Percentiles rank a stretch among this genome's conserved stretches.
Evolutionary conservation across 495 filamentous ascomycete genomes (phyloP).

Genomic region (Elaphomyces granulatus): DNA sequence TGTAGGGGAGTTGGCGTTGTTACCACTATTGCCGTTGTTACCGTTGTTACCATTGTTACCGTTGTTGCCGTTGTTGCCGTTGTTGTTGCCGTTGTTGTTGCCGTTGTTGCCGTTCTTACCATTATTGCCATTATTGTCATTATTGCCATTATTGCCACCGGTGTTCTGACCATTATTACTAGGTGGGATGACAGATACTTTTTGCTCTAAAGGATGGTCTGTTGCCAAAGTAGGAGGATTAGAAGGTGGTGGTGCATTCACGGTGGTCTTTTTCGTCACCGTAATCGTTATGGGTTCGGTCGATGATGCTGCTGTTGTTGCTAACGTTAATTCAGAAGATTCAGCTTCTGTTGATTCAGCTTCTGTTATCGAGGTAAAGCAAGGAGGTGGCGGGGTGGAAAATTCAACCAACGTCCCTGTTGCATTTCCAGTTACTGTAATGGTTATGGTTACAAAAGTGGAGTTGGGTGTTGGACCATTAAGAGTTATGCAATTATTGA

Average conservation of each 20-base stretch:
- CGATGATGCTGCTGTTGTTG: too few species aligned
- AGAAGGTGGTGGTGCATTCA: background rate
- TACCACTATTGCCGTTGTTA: too few species aligned
- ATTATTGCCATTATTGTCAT: constrained; percentile 3
- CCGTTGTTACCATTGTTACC: too few species aligned
- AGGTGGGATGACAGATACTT: too few species aligned
- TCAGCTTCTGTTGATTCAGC: background rate
- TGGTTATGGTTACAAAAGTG: background rate
- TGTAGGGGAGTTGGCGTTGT: too few species aligned
- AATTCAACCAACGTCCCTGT: background rate
- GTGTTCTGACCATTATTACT: too few species aligned
- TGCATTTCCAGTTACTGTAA: background rate
- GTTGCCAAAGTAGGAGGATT: background rate
- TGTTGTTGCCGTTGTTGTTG: constrained; percentile 1
- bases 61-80: background rate
- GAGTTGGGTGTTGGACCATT: background rate
- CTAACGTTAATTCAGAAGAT: too few species aligned
- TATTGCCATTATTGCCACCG: background rate
- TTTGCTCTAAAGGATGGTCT: too few species aligned
- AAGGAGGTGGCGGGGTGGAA: background rate
- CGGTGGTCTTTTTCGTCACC: constrained; percentile 3
- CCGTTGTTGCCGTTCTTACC: background rate
- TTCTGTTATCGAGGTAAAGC: background rate
- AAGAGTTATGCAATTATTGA: too few species aligned
- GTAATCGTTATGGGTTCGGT: background rate